Evolutionary conservation across 768 basidiomycete genomes (phyloP).

Genomic region (Mrakia gelida): DNA sequence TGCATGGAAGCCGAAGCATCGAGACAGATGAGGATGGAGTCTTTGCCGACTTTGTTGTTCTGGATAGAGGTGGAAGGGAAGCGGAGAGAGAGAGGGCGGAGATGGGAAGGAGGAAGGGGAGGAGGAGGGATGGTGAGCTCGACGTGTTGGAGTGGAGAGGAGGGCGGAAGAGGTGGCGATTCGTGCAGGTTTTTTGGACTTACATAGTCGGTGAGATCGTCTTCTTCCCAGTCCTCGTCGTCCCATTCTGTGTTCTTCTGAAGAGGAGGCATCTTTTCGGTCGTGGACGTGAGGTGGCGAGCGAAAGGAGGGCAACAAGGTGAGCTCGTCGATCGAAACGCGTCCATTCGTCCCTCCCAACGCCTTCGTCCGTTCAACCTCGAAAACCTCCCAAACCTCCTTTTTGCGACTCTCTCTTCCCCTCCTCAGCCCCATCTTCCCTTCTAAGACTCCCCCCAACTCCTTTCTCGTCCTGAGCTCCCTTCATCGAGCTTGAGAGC

Average conservation of each 20-base stretch:
- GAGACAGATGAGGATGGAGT: conserved; percentile 91
- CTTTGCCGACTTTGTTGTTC: conserved; percentile 57
- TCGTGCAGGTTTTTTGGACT: background rate
- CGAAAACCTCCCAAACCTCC: too few relatives aligned
- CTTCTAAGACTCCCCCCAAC: too few relatives aligned
- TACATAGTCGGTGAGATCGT: background rate
- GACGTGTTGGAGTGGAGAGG: background rate
- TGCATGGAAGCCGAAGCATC: conserved; percentile 93
- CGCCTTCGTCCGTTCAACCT: too few relatives aligned
- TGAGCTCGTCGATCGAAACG: too few relatives aligned
- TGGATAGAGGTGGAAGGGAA: background rate
- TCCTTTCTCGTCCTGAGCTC: too few relatives aligned
- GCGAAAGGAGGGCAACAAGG: background rate
- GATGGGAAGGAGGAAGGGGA: background rate
- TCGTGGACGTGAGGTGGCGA: background rate
- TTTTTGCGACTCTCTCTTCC: too few relatives aligned
- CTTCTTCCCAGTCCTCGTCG: background rate
- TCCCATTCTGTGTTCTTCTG: background rate
- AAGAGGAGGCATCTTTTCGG: background rate
- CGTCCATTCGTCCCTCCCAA: too few relatives aligned
- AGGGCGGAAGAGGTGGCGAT: background rate
- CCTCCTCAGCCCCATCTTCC: too few relatives aligned
- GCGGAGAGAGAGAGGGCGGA: too few relatives aligned
- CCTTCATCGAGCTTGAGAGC: too few relatives aligned
- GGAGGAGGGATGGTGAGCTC: conserved; percentile 1